A percentile compares a stretch with the other conserved stretches of the same genome.
These are phyloP conservation scores for Mortierella sp. DNA, from an alignment of 371 early-diverging fungal genomes.

Conservation along the genomic window DNA sequence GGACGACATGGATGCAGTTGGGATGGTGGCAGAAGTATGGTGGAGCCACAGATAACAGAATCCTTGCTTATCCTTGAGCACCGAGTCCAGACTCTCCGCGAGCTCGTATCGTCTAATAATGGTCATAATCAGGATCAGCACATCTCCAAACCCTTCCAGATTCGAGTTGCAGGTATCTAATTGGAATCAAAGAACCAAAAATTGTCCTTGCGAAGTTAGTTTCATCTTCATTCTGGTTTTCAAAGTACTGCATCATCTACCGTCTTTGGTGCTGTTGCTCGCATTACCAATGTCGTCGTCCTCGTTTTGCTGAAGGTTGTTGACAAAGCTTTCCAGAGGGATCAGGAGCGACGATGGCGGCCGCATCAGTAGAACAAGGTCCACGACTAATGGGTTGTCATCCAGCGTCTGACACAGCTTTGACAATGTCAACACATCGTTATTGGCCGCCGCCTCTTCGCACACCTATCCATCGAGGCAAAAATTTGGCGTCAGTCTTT, in stretches of 20 bases:
- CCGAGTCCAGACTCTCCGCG: constrained; percentile 30
- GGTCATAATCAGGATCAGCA: constrained; percentile 48
- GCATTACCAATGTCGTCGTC: constrained; percentile 53
- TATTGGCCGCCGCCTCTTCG: constrained; percentile 33
- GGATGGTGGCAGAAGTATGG: constrained; percentile 49
- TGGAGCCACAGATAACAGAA: constrained; percentile 55
- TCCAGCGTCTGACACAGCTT: constrained; percentile 53
- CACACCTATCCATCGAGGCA: constrained; percentile 26
- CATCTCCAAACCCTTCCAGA: constrained; percentile 48
- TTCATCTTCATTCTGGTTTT: background rate
- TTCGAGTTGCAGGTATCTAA: constrained; percentile 56
- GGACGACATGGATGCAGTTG: constrained; percentile 31
- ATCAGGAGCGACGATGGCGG: constrained; percentile 34
- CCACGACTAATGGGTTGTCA: constrained; percentile 50
- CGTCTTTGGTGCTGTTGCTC: background rate
- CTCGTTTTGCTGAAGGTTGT: constrained; percentile 49
- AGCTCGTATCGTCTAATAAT: constrained; percentile 52
- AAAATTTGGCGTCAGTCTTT: background rate
- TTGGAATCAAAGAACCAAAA: background rate
- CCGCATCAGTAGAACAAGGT: constrained; percentile 37
- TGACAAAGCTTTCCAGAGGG: constrained; percentile 50
- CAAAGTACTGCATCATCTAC: too few species aligned
- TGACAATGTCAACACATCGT: constrained; percentile 36
- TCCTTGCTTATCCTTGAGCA: constrained; percentile 42
- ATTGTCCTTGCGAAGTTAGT: background rate